phyloP scores from a whole-genome alignment of 2,329 filamentous ascomycete genomes.

The Dactylella cylindrospora region DNA sequence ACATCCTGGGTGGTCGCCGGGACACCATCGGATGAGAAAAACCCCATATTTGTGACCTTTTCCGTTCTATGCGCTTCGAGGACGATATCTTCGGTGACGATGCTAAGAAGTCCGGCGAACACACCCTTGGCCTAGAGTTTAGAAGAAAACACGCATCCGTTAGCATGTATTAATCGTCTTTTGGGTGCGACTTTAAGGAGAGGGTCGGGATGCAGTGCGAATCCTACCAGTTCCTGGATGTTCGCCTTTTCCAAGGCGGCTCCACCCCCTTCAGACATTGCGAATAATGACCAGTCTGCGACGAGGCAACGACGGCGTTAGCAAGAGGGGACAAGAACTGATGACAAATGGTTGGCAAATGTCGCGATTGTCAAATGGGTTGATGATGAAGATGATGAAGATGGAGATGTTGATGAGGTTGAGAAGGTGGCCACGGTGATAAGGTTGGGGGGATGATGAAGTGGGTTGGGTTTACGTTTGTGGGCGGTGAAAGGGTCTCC shows the following conservation, averaged over 20 bases:
- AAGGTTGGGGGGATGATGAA: no score
- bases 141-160: no score
- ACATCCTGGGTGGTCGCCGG: slow-evolving; percentile 30
- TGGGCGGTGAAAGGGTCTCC: no score
- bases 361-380: neutral
- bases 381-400: neutral
- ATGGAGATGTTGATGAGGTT: slow-evolving; percentile 5
- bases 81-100: slow-evolving; percentile 41
- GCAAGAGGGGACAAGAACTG: neutral
- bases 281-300: neutral
- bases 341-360: neutral
- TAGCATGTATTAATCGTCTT: neutral
- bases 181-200: neutral
- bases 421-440: neutral
- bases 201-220: neutral
- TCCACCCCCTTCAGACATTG: slow-evolving; percentile 34
- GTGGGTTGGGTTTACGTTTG: no score
- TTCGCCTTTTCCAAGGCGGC: slow-evolving; percentile 17
- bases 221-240: slow-evolving; percentile 30
- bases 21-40: slow-evolving; percentile 37
- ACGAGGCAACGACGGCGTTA: neutral
- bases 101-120: slow-evolving; percentile 29
- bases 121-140: slow-evolving; percentile 30
- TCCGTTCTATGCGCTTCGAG: slow-evolving; percentile 41
- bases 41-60: slow-evolving; percentile 39